phyloP scores from a whole-genome alignment of 208 protist genomes.

The Leishmania braziliensis region DNA sequence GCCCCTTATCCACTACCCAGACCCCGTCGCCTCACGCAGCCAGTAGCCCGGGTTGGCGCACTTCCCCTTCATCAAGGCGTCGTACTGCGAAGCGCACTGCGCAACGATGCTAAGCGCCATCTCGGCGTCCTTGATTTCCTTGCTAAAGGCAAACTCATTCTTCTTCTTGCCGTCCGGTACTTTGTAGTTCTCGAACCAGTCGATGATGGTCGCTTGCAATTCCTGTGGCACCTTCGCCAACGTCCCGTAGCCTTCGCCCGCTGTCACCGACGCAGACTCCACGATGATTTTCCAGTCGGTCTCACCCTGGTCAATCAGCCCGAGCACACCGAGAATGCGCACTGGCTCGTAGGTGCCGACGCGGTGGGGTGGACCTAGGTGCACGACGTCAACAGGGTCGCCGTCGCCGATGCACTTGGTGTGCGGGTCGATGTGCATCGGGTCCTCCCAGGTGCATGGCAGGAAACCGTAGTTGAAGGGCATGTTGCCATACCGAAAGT shows the following conservation, averaged over 20 bases:
- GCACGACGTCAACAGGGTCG: slow-evolving; percentile 92
- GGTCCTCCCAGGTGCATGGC: slow-evolving; percentile 94
- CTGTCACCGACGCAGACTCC: slow-evolving; percentile 31
- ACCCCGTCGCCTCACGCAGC: slow-evolving; percentile 23
- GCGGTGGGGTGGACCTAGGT: slow-evolving; percentile 47
- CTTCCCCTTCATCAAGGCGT: slow-evolving; percentile 41
- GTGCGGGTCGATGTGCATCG: slow-evolving; percentile 35
- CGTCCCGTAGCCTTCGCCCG: slow-evolving; percentile 39
- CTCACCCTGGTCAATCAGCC: slow-evolving; percentile 92
- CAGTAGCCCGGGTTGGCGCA: slow-evolving; percentile 60
- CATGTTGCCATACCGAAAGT: slow-evolving; percentile 84
- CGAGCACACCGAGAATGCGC: slow-evolving; percentile 87
- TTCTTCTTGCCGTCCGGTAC: slow-evolving; percentile 90
- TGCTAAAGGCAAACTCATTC: slow-evolving; percentile 87
- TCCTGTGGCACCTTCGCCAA: slow-evolving; percentile 61
- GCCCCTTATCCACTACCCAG: not conserved
- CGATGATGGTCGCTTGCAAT: slow-evolving; percentile 49
- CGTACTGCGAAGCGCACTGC: slow-evolving; percentile 66
- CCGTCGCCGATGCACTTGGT: slow-evolving; percentile 85
- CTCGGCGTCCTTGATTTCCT: slow-evolving; percentile 56
- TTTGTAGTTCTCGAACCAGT: slow-evolving; percentile 95
- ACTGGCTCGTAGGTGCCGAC: slow-evolving; percentile 61
- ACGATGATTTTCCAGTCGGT: slow-evolving; percentile 94
- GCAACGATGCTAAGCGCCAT: slow-evolving; percentile 67
- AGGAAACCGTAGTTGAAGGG: slow-evolving; percentile 96